Evolutionary conservation across 78 protist genomes (phyloP), one percentile per base, ranked within the genome.

Genomic region (Carpediemonas membranifera): DNA sequence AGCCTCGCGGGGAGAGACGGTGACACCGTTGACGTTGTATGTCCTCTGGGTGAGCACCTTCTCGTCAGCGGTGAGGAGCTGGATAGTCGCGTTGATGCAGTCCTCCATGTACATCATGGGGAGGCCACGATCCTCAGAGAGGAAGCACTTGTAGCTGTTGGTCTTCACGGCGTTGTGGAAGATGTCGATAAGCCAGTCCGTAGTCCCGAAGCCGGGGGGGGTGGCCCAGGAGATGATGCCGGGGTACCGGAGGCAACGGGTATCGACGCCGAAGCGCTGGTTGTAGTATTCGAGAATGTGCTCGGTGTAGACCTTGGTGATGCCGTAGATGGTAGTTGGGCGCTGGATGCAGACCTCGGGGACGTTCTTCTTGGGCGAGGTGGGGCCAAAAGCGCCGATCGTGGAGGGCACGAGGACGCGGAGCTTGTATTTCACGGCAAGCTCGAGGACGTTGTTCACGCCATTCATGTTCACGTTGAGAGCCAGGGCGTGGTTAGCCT

Each of bases 101-200:
- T 84, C 89, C 14, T 30, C 68, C 88, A 84, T 84, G 76, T 79
- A 81, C 84, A 85, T 73, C 89, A 85, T 80, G 19, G 89, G 89
- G 27, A 85, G 52, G 41, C 25, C 25, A 35, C 59, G 36, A 36
- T 85, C 61, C 43, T 11, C 64, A 13, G 0, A 36, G 14, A 83
- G n/a, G 58, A 41, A 82, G 57, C 85, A 82, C 36, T 7, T 30
- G 53, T 80, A 84, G 21, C 51, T 27, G n/a, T 44, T 55, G 19
- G 9, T 14, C 60, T 67, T 57, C n/a, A 83, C 35, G 3, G 88
- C 88, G 13, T 60, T 36, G 62, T 80, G 70, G 76, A 30, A 85
- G n/a, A 83, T 80, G 36, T 44, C 56, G 25, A 83, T 73, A 37
- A 86, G 84, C 36, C 74, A 85, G 30, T 85, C 89, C 13, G 89